phyloP scores from a whole-genome alignment of 352 stramenopile species.

The Globisporangium orthogonon region DNA sequence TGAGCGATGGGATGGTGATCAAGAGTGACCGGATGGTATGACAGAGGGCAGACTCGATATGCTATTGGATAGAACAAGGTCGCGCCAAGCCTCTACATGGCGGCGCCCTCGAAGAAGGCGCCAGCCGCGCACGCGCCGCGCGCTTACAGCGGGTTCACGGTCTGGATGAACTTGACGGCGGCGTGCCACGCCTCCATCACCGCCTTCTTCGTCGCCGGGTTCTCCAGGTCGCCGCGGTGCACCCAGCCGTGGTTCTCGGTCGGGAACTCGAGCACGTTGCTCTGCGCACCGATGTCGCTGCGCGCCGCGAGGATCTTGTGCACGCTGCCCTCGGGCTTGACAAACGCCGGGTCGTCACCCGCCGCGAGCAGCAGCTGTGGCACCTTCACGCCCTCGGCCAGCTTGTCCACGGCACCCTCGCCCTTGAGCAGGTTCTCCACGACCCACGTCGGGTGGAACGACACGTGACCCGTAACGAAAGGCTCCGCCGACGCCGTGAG shows the following conservation, averaged over 20 bases:
- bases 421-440: constrained; percentile 75
- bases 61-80: no score
- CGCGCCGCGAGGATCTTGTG: constrained; percentile 62
- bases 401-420: constrained; percentile 58
- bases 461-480: constrained; percentile 55
- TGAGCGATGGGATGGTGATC: no score
- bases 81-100: no score
- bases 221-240: constrained; percentile 69
- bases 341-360: constrained; percentile 61
- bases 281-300: constrained; percentile 40
- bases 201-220: constrained; percentile 50
- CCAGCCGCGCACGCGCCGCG: no score
- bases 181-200: constrained; percentile 61
- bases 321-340: constrained; percentile 63
- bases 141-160: constrained; percentile 32
- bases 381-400: constrained; percentile 62
- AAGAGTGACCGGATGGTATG: no score
- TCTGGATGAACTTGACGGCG: constrained; percentile 59
- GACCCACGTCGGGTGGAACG: constrained; percentile 77
- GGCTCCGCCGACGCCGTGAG: constrained; percentile 35
- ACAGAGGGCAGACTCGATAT: no score
- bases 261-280: constrained; percentile 60
- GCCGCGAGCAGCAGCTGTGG: constrained; percentile 67
- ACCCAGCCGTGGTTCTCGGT: constrained; percentile 80
- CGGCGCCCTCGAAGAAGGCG: no score